Conservation (phyloP, 2,329 filamentous ascomycete genomes). For the Fusarium equiseti region DNA sequence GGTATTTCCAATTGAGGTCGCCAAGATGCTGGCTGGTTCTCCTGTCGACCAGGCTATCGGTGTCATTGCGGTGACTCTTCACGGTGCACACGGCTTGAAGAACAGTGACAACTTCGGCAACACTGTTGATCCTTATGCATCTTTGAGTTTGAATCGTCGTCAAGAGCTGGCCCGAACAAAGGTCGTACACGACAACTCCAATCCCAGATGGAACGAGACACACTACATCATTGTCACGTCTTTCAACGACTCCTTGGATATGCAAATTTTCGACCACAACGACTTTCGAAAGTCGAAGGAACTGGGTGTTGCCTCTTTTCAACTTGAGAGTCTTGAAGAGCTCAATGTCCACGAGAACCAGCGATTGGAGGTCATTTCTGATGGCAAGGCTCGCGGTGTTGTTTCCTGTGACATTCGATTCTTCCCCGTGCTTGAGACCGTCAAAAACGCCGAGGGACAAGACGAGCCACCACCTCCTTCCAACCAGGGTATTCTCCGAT, state of each 20-base stretch:
- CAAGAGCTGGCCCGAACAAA: constrained; percentile 89
- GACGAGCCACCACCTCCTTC: constrained; percentile 85
- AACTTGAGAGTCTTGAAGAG: constrained; percentile 83
- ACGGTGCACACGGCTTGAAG: constrained; percentile 92
- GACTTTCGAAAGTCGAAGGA: constrained; percentile 97
- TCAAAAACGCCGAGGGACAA: constrained; percentile 80
- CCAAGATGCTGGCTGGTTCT: constrained; percentile 96
- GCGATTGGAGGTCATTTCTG: constrained; percentile 83
- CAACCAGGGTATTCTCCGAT: constrained; percentile 92
- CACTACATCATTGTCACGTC: constrained; percentile 95
- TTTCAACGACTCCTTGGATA: constrained; percentile 86
- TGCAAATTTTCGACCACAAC: constrained; percentile 92
- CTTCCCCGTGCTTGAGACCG: constrained; percentile 88
- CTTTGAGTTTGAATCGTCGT: constrained; percentile 86
- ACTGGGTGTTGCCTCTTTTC: constrained; percentile 86
- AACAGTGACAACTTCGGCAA: constrained; percentile 95
- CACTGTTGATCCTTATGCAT: constrained; percentile 89
- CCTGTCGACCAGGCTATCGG: constrained; percentile 96
- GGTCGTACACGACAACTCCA: constrained; percentile 83
- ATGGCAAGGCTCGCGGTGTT: constrained; percentile 85
- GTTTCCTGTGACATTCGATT: constrained; percentile 88
- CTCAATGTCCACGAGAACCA: constrained; percentile 85
- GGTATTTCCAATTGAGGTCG: constrained; percentile 97
- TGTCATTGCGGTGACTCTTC: constrained; percentile 89
- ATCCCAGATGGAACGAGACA: constrained; percentile 96